Base-by-base conservation (phyloP, 225 moss, liverwort and hornwort species). In the Sphagnum contortum region DNA sequence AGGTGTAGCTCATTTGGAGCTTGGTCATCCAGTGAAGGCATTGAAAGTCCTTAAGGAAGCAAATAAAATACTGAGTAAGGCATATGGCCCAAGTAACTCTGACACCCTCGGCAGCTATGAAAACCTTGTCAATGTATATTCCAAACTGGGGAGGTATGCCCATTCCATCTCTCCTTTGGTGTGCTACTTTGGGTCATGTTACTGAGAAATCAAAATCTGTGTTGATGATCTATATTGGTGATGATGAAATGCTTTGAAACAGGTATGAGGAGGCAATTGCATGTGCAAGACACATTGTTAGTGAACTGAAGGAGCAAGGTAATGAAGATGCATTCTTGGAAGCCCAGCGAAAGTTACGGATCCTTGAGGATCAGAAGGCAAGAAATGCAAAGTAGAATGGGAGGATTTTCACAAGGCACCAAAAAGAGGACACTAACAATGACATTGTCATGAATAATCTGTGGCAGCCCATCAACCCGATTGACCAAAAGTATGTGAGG, bases 101-200 rank as follows among this genome's bases (percentile, higher is more conserved):
- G 95, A 96, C 72, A 90, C 95, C 3, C 87, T 96, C 65, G 76
- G 89, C 59, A 84, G 92, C 29, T 82, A 83, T 59, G 84, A 86
- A 69, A 96, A 92, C 64, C 77, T 92, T 48, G 92, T 92, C 67
- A 90, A 92, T 68, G 84, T 88, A 29, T 90, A 92, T 61, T 77
- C 75, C 11, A 69, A 75, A 59, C 84, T 92, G 73, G 88, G 89
- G 66, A 84, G 88, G 94, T 94, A 83, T 49, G 44, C 44, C 6
- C 44, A 11, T 13, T 12, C 12, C 11, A 56, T 11, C 5, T 11
- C 58, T 58, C 58, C 10, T 53, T 29, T 29, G 29, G 29, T 29
- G 29, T 29, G 29, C 29, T 29, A 29, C 29, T 29, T 29, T 29
- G 29, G 29, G 0, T 29, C 29, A 29, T 29, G 29, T 29, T 29